Base-by-base conservation (phyloP, 768 basidiomycete genomes). In the Psilocybe azurescens region DNA sequence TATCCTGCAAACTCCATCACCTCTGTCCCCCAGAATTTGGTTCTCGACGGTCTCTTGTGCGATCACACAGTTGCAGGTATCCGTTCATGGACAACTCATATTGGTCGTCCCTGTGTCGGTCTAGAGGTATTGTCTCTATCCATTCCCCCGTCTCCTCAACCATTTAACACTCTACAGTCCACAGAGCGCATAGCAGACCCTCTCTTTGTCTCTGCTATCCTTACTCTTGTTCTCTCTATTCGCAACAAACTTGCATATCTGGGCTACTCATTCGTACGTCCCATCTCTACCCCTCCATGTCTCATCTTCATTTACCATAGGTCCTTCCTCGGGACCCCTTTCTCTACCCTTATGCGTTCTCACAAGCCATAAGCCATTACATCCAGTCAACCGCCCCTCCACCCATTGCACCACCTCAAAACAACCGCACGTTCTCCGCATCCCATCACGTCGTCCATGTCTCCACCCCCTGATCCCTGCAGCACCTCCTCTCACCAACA, bases 141-240 rank as follows among this genome's bases (percentile, higher is more conserved):
- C 8, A 13, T 9, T 51, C 58, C 41, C 41, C 47, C 59, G 29
- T 13, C 51, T 60, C 48, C 52, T 41, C 54, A 53, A 52, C 30
- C 54, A 44, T 16, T 32, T 58, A 49, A 55, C 48, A 11, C 14
- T n/a, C 4, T 38, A 11, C 62, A 91, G 88, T 85, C 88, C 20
- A 86, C 86, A 67, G 90, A 93, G 72, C 83, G 89, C 38, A 81
- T 90, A 61, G 87, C 86, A 9, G 92, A 93, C 72, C 93, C 93
- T 2, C 79, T 79, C 41, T 82, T 90, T 60, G 82, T 94, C 11
- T 83, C 90, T 28, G 86, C 86, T 2, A 79, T 94, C 9, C 77
- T 94, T 56, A 90, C 88, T 58, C 80, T 91, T 52, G 83, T 94
- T 33, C 79, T 91, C 18, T 78, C 84, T 41, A 79, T 83, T 51